phyloP scores from a whole-genome alignment of 2,329 filamentous ascomycete genomes.

The Ophiostoma perfectum region DNA sequence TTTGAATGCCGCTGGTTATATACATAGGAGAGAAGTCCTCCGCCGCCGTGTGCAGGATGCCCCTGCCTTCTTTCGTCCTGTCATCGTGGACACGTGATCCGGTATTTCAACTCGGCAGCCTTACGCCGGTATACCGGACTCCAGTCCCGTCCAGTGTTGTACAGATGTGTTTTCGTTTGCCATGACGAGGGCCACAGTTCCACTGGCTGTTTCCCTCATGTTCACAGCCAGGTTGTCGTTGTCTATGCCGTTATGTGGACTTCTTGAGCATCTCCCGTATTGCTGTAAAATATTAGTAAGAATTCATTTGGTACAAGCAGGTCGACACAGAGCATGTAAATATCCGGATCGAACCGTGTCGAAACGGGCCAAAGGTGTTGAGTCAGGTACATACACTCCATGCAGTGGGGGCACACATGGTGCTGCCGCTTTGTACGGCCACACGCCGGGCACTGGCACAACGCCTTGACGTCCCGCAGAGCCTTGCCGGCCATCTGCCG shows the following conservation, averaged over 20 bases:
- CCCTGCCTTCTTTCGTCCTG: neutral
- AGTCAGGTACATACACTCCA: constrained; percentile 22
- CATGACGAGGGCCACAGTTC: no score
- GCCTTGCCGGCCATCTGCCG: constrained; percentile 95
- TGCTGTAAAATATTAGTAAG: constrained; percentile 35
- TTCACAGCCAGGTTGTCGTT: no score
- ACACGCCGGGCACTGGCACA: constrained; percentile 87
- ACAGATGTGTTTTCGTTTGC: neutral
- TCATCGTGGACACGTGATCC: constrained; percentile 11
- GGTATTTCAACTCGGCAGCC: constrained; percentile 10
- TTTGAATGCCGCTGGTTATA: constrained; percentile 8
- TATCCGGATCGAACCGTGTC: no score
- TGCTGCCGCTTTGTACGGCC: constrained; percentile 85
- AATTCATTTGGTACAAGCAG: neutral
- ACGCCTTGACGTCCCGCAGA: constrained; percentile 77
- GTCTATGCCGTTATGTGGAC: constrained; percentile 14
- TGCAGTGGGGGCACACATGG: constrained; percentile 76
- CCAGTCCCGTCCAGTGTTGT: constrained; percentile 9
- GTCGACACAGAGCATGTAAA: no score
- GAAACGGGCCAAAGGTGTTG: neutral
- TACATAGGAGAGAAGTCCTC: neutral
- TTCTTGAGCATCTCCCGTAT: constrained; percentile 39
- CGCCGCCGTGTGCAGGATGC: neutral
- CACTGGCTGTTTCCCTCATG: no score
- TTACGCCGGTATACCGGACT: constrained; percentile 13